Conservation (phyloP, 768 basidiomycete genomes). For the Lactifluus subvellereus region DNA sequence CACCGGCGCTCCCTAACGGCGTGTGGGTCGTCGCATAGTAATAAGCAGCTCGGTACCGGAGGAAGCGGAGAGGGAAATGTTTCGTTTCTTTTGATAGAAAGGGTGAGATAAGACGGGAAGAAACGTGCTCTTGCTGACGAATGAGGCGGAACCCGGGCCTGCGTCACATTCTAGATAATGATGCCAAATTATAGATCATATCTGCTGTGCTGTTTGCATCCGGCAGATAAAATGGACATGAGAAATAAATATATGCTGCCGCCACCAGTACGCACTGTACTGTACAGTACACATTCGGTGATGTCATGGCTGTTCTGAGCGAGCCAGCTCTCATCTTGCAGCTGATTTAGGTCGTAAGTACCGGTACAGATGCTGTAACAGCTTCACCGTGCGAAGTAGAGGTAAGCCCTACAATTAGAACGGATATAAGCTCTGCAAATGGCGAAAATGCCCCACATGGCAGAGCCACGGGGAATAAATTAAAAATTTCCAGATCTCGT, state of each 20-base stretch:
- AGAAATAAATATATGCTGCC: background rate
- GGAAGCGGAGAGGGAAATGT: background rate
- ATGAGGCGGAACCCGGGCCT: background rate
- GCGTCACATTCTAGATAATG: background rate
- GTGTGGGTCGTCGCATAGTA: background rate
- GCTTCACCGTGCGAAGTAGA: too few species aligned
- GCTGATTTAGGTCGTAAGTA: too few species aligned
- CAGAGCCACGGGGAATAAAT: too few species aligned
- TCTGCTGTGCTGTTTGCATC: background rate
- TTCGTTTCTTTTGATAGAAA: background rate
- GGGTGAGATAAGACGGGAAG: background rate
- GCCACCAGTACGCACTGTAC: too few species aligned
- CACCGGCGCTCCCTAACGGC: background rate
- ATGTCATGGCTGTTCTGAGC: background rate
- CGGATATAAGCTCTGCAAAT: background rate
- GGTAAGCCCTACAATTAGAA: too few species aligned
- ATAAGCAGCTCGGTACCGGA: background rate
- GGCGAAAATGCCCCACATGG: background rate
- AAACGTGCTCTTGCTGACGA: constrained; percentile 11
- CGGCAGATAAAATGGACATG: background rate
- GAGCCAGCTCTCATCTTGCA: too few species aligned
- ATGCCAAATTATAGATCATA: background rate
- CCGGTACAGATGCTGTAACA: too few species aligned
- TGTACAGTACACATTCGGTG: background rate
- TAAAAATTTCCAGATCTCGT: too few species aligned